Evolutionary conservation across 192 early-diverging fungal species (phyloP).

Genomic region (Entomortierella chlamydospora): DNA sequence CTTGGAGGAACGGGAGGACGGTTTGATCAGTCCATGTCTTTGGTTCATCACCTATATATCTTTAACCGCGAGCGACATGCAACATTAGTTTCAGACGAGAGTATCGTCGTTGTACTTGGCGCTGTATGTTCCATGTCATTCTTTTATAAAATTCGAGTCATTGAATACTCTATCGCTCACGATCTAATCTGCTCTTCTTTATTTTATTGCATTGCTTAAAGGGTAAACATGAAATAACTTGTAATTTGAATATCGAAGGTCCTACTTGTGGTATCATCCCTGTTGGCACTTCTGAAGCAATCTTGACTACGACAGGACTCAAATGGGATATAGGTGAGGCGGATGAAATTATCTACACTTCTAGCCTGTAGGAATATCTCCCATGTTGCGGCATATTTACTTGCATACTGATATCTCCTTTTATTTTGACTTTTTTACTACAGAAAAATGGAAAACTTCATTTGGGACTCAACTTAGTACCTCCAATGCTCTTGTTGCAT

Average conservation of each 20-base stretch:
- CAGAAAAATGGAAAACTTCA: conserved; percentile 56
- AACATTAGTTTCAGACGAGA: conserved; percentile 77
- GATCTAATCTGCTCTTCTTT: too few species aligned
- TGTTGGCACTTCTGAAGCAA: conserved; percentile 71
- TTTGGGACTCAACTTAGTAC: conserved; percentile 89
- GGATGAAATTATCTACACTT: not conserved
- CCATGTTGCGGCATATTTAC: too few species aligned
- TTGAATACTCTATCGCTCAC: too few species aligned
- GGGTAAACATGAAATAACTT: conserved; percentile 76
- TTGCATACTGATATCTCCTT: not conserved
- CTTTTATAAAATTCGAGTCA: not conserved
- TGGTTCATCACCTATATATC: conserved; percentile 77
- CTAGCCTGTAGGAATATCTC: too few species aligned
- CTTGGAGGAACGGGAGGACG: conserved; percentile 87
- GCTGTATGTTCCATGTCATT: conserved; percentile 57
- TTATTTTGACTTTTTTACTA: not conserved
- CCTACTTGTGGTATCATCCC: conserved; percentile 93
- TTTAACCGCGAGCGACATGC: conserved; percentile 71
- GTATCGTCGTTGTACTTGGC: conserved; percentile 76
- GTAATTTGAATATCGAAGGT: conserved; percentile 73
- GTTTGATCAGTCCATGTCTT: conserved; percentile 90
- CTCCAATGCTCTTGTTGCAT: conserved; percentile 78
- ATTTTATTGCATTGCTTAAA: conserved; percentile 24
- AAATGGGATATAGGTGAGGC: conserved; percentile 85
- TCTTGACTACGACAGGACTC: conserved; percentile 78